A percentile compares a stretch with the other conserved stretches of the same genome.
These are phyloP conservation scores for Senecio squalidus DNA, from an alignment of 140 eudicot genomes.

Conservation along the genomic window DNA sequence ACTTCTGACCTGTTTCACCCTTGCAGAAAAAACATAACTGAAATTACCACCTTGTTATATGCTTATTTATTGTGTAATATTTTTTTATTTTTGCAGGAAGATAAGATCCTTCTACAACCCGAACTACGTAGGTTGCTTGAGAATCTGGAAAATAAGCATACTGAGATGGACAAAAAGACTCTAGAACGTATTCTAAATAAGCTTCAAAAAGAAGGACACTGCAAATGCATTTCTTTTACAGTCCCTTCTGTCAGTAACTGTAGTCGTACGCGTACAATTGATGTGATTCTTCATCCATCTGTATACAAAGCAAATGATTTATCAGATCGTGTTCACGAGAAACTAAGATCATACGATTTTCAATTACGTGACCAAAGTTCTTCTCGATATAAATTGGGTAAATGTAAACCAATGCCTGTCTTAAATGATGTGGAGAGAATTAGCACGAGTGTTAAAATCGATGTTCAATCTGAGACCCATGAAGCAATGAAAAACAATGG, in stretches of 20 bases:
- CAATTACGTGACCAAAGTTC: constrained; percentile 42
- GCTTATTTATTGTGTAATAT: neutral
- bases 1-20: too few species aligned
- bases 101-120: constrained; percentile 66
- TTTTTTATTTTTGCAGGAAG: constrained; percentile 42
- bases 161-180: constrained; percentile 81
- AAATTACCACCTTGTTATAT: neutral
- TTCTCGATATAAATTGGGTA: constrained; percentile 27
- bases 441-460: constrained; percentile 19
- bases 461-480: constrained; percentile 34
- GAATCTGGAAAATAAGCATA: constrained; percentile 52
- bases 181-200: constrained; percentile 59
- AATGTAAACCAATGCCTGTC: constrained; percentile 43
- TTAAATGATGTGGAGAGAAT: constrained; percentile 60
- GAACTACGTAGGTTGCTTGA: constrained; percentile 75
- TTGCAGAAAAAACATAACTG: too few species aligned
- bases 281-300: constrained; percentile 78
- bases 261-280: constrained; percentile 49
- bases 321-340: constrained; percentile 56
- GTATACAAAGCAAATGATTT: constrained; percentile 41
- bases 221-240: constrained; percentile 55
- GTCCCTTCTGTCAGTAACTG: constrained; percentile 76
- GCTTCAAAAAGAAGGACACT: constrained; percentile 68
- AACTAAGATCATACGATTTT: constrained; percentile 54
- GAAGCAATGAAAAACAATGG: constrained; percentile 81